Evolutionary conservation across 2,329 filamentous ascomycete genomes (phyloP).

Genomic region (Tolypocladium album): DNA sequence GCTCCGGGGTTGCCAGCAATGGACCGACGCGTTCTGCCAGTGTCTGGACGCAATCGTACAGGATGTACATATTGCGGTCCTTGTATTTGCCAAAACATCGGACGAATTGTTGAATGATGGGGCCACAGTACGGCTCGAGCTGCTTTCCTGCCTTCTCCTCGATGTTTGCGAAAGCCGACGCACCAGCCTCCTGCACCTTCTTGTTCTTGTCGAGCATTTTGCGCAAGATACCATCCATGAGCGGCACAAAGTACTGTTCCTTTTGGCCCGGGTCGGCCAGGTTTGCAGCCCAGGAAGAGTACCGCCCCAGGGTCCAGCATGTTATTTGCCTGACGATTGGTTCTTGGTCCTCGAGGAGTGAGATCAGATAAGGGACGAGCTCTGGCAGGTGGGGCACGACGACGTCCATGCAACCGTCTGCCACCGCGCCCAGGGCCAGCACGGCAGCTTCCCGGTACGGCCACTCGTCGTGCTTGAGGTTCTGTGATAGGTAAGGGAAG

Average conservation of each 20-base stretch:
- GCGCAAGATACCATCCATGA: slow-evolving; percentile 91
- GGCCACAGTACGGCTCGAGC: slow-evolving; percentile 74
- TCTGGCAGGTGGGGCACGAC: slow-evolving; percentile 86
- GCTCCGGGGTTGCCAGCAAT: slow-evolving; percentile 65
- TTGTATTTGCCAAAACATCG: slow-evolving; percentile 92
- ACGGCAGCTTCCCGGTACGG: slow-evolving; percentile 88
- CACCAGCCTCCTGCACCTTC: slow-evolving; percentile 91
- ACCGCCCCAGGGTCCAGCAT: slow-evolving; percentile 92
- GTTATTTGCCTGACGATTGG: slow-evolving; percentile 93
- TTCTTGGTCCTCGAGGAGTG: slow-evolving; percentile 71
- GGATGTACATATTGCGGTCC: slow-evolving; percentile 96
- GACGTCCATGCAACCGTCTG: slow-evolving; percentile 84
- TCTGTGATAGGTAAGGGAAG: slow-evolving; percentile 82
- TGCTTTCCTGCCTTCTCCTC: slow-evolving; percentile 84
- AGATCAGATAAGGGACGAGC: slow-evolving; percentile 81
- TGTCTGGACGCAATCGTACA: slow-evolving; percentile 98
- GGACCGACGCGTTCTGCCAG: slow-evolving; percentile 84
- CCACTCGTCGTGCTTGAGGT: slow-evolving; percentile 84
- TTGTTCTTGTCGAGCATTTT: slow-evolving; percentile 98
- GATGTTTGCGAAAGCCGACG: slow-evolving; percentile 89
- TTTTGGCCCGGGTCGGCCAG: slow-evolving; percentile 57
- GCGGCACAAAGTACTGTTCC: slow-evolving; percentile 76
- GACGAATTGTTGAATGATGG: slow-evolving; percentile 88
- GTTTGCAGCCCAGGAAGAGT: slow-evolving; percentile 82
- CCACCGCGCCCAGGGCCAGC: slow-evolving; percentile 85